phyloP scores from a whole-genome alignment of 1,284 basidiomycete genomes.

The Inonotus hispidus region DNA sequence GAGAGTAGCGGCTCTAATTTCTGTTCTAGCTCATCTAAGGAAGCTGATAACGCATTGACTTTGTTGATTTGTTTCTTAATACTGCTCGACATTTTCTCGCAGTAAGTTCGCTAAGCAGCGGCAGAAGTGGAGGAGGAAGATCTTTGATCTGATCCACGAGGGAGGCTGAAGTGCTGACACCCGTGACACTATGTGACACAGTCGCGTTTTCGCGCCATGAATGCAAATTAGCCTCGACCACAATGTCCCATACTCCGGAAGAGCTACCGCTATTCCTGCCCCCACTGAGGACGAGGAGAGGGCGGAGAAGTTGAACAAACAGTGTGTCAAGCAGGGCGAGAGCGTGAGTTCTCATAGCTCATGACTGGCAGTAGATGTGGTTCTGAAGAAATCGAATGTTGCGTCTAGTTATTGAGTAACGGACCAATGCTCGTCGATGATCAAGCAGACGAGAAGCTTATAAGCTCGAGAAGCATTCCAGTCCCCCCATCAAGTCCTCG shows the following conservation, averaged over 20 bases:
- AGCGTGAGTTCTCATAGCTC: neutral
- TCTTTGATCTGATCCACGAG: neutral
- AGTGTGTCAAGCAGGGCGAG: neutral
- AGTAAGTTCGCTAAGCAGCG: neutral
- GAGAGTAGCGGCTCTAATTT: conserved; percentile 57
- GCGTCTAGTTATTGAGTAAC: neutral
- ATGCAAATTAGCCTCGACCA: neutral
- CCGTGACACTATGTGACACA: neutral
- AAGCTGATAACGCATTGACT: conserved; percentile 44
- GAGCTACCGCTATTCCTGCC: conserved; percentile 32
- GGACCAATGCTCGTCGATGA: neutral
- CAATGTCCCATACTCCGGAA: neutral
- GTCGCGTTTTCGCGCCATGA: neutral
- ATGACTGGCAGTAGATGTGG: neutral
- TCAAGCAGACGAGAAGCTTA: neutral
- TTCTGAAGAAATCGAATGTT: neutral
- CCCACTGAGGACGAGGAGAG: conserved; percentile 32
- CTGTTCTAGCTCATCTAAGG: conserved; percentile 63
- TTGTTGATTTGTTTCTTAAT: conserved; percentile 50
- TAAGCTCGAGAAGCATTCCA: neutral
- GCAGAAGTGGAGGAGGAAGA: neutral
- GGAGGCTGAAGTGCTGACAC: neutral
- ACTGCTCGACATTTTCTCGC: conserved; percentile 45
- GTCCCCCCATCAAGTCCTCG: conserved; percentile 11
- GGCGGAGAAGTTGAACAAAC: neutral